Conservation (phyloP, 352 stramenopile species). For the Saprolegnia parasitica region DNA sequence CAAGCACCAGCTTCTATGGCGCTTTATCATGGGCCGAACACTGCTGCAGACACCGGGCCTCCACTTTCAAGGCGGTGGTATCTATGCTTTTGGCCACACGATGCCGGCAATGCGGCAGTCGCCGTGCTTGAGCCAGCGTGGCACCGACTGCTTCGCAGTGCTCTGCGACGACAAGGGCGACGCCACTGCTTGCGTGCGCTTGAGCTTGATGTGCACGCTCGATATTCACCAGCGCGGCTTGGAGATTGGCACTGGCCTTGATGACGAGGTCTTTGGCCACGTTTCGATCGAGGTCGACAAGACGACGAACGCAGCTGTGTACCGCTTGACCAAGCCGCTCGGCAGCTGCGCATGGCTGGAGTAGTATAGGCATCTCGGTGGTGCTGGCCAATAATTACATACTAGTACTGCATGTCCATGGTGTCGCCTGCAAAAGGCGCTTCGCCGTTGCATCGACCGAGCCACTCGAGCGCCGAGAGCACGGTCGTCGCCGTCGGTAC, state of each 20-base stretch:
- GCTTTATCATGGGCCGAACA: background rate
- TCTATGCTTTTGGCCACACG: background rate
- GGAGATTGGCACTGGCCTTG: background rate
- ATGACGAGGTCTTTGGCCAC: background rate
- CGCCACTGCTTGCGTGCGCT: background rate
- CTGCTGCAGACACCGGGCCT: background rate
- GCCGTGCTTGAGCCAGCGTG: background rate
- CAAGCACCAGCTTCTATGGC: background rate
- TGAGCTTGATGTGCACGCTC: background rate
- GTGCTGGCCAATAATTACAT: too few species aligned
- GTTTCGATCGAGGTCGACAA: background rate
- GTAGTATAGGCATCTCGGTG: background rate
- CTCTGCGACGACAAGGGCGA: background rate
- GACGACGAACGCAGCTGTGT: background rate
- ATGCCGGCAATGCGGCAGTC: background rate
- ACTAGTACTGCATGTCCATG: too few species aligned
- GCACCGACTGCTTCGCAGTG: background rate
- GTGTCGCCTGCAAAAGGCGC: too few species aligned
- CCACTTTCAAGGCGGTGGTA: background rate
- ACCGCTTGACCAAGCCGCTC: background rate
- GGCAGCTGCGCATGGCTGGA: background rate
- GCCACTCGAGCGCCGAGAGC: too few species aligned
- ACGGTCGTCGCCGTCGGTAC: too few species aligned
- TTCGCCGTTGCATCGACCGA: too few species aligned
- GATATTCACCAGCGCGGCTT: background rate